A percentile compares a stretch with the other conserved stretches of the same genome.
These are phyloP conservation scores for Xylariaceae sp. DNA, from an alignment of 2,329 filamentous ascomycete species.

Conservation along the genomic window DNA sequence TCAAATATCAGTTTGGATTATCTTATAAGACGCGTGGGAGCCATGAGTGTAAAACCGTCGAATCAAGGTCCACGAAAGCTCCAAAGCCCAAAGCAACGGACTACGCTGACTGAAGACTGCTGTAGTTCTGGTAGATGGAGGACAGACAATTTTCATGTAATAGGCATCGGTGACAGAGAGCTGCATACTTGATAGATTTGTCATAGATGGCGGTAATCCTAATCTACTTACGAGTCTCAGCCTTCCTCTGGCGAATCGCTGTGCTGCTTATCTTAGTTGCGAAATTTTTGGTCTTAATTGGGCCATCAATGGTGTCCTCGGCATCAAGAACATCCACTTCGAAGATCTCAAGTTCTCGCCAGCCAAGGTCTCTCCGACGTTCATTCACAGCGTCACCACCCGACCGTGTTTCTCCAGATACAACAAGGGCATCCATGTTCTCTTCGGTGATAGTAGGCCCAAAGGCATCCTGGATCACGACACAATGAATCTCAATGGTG, in stretches of 20 bases:
- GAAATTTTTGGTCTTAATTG: slow-evolving; percentile 64
- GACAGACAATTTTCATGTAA: slow-evolving; percentile 45
- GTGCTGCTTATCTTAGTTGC: slow-evolving; percentile 91
- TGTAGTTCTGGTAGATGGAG: slow-evolving; percentile 65
- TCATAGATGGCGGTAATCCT: neutral
- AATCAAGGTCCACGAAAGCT: neutral
- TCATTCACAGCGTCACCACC: slow-evolving; percentile 87
- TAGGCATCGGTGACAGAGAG: slow-evolving; percentile 1
- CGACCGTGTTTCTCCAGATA: slow-evolving; percentile 85
- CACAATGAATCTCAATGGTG: slow-evolving; percentile 73
- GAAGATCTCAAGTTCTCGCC: slow-evolving; percentile 77
- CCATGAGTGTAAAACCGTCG: neutral
- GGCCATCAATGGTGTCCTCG: slow-evolving; percentile 56
- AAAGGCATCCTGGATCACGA: slow-evolving; percentile 85
- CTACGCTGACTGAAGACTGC: slow-evolving; percentile 6
- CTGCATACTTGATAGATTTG: neutral
- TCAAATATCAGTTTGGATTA: neutral
- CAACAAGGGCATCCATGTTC: slow-evolving; percentile 77
- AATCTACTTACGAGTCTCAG: slow-evolving; percentile 28
- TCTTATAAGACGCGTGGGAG: neutral
- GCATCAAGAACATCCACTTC: slow-evolving; percentile 89
- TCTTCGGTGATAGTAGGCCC: slow-evolving; percentile 89
- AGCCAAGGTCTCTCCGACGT: slow-evolving; percentile 77
- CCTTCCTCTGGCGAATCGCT: slow-evolving; percentile 67
- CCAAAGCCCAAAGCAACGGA: neutral